A percentile compares a stretch with the other conserved stretches of the same genome.
Conservation (phyloP, 106 monocot genomes). For the Iris macrosiphon region DNA sequence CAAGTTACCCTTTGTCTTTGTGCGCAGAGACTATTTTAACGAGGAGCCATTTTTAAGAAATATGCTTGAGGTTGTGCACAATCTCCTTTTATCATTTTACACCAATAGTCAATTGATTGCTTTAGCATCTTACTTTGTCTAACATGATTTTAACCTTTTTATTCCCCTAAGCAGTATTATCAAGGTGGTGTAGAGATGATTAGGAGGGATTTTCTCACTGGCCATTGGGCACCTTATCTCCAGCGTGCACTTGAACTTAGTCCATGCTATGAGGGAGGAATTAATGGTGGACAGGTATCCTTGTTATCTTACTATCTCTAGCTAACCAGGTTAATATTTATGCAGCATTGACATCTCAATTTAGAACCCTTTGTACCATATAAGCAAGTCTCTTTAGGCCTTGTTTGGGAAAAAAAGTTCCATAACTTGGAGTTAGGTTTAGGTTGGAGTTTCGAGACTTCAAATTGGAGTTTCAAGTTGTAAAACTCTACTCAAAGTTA, state of each 20-base stretch:
- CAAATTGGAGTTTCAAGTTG: too few relatives aligned
- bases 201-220: conserved; percentile 91
- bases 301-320: neutral
- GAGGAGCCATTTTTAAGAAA: conserved; percentile 98
- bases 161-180: conserved; percentile 46
- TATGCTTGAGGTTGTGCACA: conserved; percentile 78
- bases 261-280: conserved; percentile 76
- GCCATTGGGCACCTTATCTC: conserved; percentile 91
- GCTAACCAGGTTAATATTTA: neutral
- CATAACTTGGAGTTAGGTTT: too few relatives aligned
- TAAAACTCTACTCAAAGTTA: too few relatives aligned
- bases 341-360: neutral
- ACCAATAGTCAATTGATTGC: neutral
- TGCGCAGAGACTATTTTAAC: conserved; percentile 97
- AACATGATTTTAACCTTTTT: neutral
- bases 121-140: neutral
- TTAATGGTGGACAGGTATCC: conserved; percentile 90
- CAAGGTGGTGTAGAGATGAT: conserved; percentile 98
- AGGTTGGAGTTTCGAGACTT: too few relatives aligned
- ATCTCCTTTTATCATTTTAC: conserved; percentile 1
- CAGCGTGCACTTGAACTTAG: conserved; percentile 74
- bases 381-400: too few relatives aligned
- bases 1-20: conserved; percentile 94
- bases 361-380: neutral
- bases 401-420: too few relatives aligned